Evolutionary conservation across 208 protist species (phyloP), one percentile per base, ranked within the genome.

Genomic region (Angomonas ambiguus): DNA sequence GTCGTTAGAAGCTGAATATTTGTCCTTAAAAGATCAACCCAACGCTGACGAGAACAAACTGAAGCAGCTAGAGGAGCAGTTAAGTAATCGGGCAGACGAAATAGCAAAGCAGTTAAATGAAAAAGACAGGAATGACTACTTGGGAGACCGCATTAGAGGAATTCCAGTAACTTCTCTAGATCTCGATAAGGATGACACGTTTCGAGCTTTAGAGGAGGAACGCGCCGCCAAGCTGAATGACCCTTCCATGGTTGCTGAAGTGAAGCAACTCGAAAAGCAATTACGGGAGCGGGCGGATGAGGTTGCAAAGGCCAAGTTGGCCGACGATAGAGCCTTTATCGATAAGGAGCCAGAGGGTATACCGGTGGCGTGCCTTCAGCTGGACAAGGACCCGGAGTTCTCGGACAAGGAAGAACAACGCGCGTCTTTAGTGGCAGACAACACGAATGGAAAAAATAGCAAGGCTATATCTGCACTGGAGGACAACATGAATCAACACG

Each of bases 121-220:
- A 0, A 62, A 59, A 2, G 86, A 89, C 35, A 73, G 83, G 5
- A 24, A 59, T 0, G 67, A 61, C 27, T 85, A 80, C 58, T 45
- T 88, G 31, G 62, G 78, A 1, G 55, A 73, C 20, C 56, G 69
- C n/a, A 69, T 81, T 13, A 69, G 74, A 11, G 83, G 83, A 55
- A 61, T 92, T 38, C 71, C 83, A 27, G 53, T 85, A 10, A 56
- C 30, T 22, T 35, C 65, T 18, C 65, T 94, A 22, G 63, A 65
- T 42, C 74, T 94, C 8, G 82, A 88, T 62, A 59, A 65, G 10
- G 80, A 94, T 59, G 65, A 65, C 13, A 64, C 53, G 62, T 92
- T 90, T 62, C 53, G 33, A 27, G 45, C 32, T 16, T 35, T 85
- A 51, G 78, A 87, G 67, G 35, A 73, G 22, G 69, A 69, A 55